phyloP scores from a whole-genome alignment of 1,139 yeast genomes.

The Hanseniaspora uvarum region DNA sequence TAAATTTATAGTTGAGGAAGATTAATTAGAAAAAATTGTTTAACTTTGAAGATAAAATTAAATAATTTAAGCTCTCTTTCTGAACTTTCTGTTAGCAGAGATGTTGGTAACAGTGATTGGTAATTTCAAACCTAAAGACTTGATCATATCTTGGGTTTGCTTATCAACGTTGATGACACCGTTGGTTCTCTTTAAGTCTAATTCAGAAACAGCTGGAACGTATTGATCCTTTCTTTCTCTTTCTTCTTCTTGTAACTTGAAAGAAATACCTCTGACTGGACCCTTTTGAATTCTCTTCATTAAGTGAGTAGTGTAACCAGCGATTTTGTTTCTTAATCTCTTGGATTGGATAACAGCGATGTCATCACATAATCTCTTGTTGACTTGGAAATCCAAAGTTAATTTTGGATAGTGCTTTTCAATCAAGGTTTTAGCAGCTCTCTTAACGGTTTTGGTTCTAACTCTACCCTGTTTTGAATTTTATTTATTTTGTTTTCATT shows the following conservation, averaged over 20 bases:
- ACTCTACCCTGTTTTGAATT: conserved; percentile 66
- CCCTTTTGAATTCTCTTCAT: conserved; percentile 99
- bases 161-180: conserved; percentile 96
- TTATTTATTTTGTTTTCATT: conserved; percentile 20
- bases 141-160: conserved; percentile 95
- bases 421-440: conserved; percentile 99
- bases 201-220: conserved; percentile 99
- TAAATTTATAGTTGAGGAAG: conserved; percentile 4
- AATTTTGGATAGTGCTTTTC: conserved; percentile 99
- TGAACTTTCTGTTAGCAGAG: conserved; percentile 89
- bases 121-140: conserved; percentile 91
- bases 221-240: conserved; percentile 99
- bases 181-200: conserved; percentile 93
- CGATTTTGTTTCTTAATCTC: conserved; percentile 99
- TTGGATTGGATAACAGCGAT: conserved; percentile 98
- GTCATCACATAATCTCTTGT: conserved; percentile 98
- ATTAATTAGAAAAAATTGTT: conserved; percentile 10
- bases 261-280: conserved; percentile 99
- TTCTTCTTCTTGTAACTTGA: conserved; percentile 99
- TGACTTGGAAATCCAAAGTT: conserved; percentile 98
- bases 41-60: conserved; percentile 12
- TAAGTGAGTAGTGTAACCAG: conserved; percentile 99
- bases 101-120: conserved; percentile 86
- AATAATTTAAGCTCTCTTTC: conserved; percentile 71
- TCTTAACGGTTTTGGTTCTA: conserved; percentile 99